Conservation (phyloP, 257 asterid genomes). For the Ehretia macrophylla region DNA sequence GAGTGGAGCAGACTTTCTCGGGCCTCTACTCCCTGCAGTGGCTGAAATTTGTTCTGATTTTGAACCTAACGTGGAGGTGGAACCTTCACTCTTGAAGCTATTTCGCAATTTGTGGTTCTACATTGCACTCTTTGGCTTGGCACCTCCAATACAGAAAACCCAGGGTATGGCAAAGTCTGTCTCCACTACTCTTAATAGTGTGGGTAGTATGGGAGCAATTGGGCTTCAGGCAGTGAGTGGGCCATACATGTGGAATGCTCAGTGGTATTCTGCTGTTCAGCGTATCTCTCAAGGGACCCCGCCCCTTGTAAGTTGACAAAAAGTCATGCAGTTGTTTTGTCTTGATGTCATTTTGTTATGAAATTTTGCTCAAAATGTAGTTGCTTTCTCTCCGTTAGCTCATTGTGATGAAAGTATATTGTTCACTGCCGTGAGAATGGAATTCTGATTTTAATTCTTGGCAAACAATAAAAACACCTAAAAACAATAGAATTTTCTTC, state of each 20-base stretch:
- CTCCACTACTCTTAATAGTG: conserved; percentile 73
- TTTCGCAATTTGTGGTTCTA: conserved; percentile 99
- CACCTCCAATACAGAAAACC: conserved; percentile 85
- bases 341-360: neutral
- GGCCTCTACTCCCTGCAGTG: conserved; percentile 97
- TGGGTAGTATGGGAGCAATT: conserved; percentile 63
- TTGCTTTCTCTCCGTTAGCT: conserved; percentile 5
- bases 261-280: conserved; percentile 91
- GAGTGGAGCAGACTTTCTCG: conserved; percentile 99
- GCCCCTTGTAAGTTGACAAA: conserved; percentile 74
- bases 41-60: conserved; percentile 98
- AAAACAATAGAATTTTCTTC: conserved; percentile 4
- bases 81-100: conserved; percentile 91
- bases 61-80: conserved; percentile 77
- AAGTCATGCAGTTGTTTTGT: neutral
- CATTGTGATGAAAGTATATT: too few relatives aligned
- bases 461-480: neutral
- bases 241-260: conserved; percentile 87
- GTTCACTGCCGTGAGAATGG: neutral
- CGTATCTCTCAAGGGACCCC: conserved; percentile 99
- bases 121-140: conserved; percentile 96
- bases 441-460: neutral
- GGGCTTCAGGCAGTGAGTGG: conserved; percentile 95
- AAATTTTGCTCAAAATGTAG: neutral
- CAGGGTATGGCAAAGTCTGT: conserved; percentile 51